Percentiles rank a stretch among this genome's conserved stretches.
phyloP scores from a whole-genome alignment of 2,329 filamentous ascomycete species.

The Diaporthe capsici region DNA sequence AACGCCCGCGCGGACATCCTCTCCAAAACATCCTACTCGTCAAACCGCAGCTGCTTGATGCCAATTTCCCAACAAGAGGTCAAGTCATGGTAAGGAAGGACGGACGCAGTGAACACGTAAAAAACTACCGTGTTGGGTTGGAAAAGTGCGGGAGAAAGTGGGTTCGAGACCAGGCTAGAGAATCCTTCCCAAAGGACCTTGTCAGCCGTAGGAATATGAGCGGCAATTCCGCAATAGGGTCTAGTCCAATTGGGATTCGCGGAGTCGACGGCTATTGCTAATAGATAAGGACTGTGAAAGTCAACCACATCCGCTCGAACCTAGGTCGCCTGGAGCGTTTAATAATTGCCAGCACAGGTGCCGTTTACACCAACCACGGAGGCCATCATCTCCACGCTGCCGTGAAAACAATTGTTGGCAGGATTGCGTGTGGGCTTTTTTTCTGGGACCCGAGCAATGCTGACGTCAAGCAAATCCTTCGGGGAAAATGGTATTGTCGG shows the following conservation, averaged over 20 bases:
- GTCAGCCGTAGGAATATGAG: conserved; percentile 20
- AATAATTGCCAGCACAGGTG: not conserved
- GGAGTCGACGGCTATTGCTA: not conserved
- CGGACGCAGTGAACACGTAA: not conserved
- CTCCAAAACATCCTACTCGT: not conserved
- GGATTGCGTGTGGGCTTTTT: not conserved
- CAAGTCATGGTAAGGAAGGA: not conserved
- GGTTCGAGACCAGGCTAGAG: conserved; percentile 25
- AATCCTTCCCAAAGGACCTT: conserved; percentile 22
- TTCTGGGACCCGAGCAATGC: not conserved
- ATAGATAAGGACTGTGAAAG: not conserved
- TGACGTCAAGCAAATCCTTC: not conserved
- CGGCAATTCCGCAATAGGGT: conserved; percentile 5
- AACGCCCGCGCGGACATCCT: not conserved
- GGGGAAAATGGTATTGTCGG: not conserved
- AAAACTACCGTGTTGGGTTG: not conserved
- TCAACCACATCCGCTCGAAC: not conserved
- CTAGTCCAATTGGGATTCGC: not conserved
- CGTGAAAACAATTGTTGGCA: not conserved
- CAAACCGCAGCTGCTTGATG: not conserved
- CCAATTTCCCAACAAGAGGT: not conserved
- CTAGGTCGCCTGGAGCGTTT: not conserved
- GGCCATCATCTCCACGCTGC: not conserved
- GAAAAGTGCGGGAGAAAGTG: conserved; percentile 29
- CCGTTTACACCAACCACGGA: not conserved